Evolutionary conservation across 176 grass and related monocot genomes (phyloP).

Genomic region (Bromus sterilis): DNA sequence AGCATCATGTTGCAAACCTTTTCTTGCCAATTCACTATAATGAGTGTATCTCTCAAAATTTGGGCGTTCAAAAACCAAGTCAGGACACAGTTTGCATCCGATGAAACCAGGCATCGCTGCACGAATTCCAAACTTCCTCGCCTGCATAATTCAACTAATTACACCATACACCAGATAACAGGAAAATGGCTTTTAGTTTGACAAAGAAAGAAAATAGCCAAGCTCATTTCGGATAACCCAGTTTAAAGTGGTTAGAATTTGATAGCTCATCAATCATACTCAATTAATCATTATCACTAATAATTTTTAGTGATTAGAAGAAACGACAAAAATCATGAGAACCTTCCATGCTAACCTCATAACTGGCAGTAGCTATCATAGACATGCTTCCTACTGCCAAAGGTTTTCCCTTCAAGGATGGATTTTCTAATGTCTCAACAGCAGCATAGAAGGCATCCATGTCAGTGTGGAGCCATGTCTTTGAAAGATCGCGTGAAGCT

Average conservation of each 20-base stretch:
- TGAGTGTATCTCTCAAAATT: constrained; percentile 91
- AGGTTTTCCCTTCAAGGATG: constrained; percentile 82
- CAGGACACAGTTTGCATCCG: constrained; percentile 78
- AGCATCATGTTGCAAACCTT: constrained; percentile 47
- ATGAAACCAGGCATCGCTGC: constrained; percentile 99
- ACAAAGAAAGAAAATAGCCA: background rate
- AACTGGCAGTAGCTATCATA: constrained; percentile 98
- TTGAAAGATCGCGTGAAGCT: constrained; percentile 81
- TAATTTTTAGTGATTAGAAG: background rate
- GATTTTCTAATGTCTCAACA: constrained; percentile 85
- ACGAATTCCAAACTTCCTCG: constrained; percentile 83
- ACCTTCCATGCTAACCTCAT: constrained; percentile 52
- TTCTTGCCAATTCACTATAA: constrained; percentile 87
- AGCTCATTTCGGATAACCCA: background rate
- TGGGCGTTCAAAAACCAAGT: constrained; percentile 83
- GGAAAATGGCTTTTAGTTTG: background rate
- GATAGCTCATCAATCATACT: constrained; percentile 1
- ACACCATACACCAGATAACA: background rate
- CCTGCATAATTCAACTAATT: constrained; percentile 48
- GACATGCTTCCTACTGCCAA: constrained; percentile 90
- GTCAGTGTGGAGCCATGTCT: constrained; percentile 91
- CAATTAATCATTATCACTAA: background rate
- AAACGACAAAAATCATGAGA: background rate
- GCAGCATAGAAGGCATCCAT: constrained; percentile 98
- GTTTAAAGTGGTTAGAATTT: background rate